Conservation (phyloP, 2,329 filamentous ascomycete species). For the Elsinoe perseae region DNA sequence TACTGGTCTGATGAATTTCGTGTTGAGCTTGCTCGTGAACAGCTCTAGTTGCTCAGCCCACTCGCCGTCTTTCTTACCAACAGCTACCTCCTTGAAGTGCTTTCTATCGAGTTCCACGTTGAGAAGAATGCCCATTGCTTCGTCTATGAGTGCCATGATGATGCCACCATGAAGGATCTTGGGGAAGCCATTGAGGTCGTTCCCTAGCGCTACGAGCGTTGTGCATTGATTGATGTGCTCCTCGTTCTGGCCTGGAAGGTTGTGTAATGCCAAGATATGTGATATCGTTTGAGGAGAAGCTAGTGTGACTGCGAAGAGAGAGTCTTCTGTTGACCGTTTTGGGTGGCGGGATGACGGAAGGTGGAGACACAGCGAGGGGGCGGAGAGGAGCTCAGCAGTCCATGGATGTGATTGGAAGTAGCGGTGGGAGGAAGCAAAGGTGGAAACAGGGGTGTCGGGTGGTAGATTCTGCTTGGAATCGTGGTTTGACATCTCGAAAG, state of each 20-base stretch:
- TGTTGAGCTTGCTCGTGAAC: constrained; percentile 50
- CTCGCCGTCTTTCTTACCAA: constrained; percentile 22
- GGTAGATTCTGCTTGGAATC: neutral
- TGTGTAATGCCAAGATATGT: constrained; percentile 39
- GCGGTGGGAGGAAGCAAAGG: constrained; percentile 3
- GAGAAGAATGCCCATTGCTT: constrained; percentile 47
- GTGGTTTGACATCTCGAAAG: neutral
- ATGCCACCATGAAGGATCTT: constrained; percentile 52
- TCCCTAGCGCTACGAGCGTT: constrained; percentile 40
- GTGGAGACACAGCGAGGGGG: constrained; percentile 34
- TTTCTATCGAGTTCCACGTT: constrained; percentile 34
- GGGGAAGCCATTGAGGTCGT: constrained; percentile 48
- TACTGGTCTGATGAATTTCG: constrained; percentile 48
- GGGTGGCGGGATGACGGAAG: constrained; percentile 32
- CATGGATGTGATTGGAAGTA: constrained; percentile 29
- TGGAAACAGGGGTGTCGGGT: constrained; percentile 1
- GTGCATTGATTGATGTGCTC: constrained; percentile 30
- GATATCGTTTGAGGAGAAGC: constrained; percentile 44
- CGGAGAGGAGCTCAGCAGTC: constrained; percentile 24
- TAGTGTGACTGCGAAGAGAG: constrained; percentile 47
- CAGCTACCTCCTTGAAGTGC: constrained; percentile 18
- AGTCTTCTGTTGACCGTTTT: constrained; percentile 42
- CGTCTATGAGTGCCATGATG: constrained; percentile 51
- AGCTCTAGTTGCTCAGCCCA: constrained; percentile 24
- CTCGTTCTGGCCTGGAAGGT: constrained; percentile 28